Percentiles rank a stretch among this genome's conserved stretches.
Conservation (phyloP, 768 basidiomycete species). For the Leccinum longicurvipes region DNA sequence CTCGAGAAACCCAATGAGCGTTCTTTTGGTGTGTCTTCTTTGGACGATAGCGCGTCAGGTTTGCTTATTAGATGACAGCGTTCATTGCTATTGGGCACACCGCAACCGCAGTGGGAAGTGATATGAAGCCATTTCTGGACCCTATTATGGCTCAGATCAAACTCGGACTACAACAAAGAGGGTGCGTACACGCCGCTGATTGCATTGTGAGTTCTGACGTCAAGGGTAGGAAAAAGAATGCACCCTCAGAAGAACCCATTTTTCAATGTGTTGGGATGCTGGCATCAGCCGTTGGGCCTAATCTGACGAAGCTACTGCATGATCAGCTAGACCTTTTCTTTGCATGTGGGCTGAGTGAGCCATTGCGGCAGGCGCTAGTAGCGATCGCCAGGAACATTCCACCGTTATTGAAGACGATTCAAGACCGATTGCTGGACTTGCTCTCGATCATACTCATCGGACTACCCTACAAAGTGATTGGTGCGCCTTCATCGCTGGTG, state of each 20-base stretch:
- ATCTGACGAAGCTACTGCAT: slow-evolving; percentile 91
- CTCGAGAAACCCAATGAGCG: slow-evolving; percentile 88
- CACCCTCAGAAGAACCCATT: slow-evolving; percentile 90
- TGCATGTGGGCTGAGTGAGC: slow-evolving; percentile 87
- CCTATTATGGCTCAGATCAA: slow-evolving; percentile 88
- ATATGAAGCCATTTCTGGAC: slow-evolving; percentile 95
- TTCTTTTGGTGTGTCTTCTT: slow-evolving; percentile 59
- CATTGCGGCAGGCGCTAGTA: slow-evolving; percentile 77
- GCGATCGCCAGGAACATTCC: slow-evolving; percentile 86
- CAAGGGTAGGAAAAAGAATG: slow-evolving; percentile 69
- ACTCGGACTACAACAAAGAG: slow-evolving; percentile 79
- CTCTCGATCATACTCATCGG: slow-evolving; percentile 79
- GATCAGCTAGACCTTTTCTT: slow-evolving; percentile 98
- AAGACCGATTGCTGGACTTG: slow-evolving; percentile 90
- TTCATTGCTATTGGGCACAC: slow-evolving; percentile 97
- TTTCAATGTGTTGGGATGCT: slow-evolving; percentile 98
- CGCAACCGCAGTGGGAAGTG: slow-evolving; percentile 84
- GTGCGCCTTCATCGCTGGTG: slow-evolving; percentile 67
- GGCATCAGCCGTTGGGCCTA: slow-evolving; percentile 91
- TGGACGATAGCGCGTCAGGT: slow-evolving; percentile 7
- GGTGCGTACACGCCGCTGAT: slow-evolving; percentile 45
- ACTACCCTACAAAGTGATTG: slow-evolving; percentile 82
- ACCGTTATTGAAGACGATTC: slow-evolving; percentile 86
- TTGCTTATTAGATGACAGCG: slow-evolving; percentile 42
- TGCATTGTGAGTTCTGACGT: slow-evolving; percentile 1